Base-by-base conservation (phyloP, 805 yeast species). In the Ogataea neopini region DNA sequence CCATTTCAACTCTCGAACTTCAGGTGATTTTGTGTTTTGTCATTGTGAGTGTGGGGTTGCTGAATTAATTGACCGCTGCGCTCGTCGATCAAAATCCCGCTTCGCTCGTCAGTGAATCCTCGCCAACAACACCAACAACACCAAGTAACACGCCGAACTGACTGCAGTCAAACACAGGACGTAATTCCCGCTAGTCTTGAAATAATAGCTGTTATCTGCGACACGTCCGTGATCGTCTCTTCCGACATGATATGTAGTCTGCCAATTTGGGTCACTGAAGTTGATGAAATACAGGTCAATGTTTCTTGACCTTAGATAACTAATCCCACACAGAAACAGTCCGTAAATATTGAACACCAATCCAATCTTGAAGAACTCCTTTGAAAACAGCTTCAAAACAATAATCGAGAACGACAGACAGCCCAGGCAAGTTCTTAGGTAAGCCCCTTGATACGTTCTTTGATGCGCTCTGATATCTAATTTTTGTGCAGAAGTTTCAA, bases 391-490 rank as follows among this genome's bases (percentile, higher is more conserved):
- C 62, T 84, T 83, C 54, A 86, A 72, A 14, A 86, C 75, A 46
- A 86, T 66, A 26, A 86, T 68, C 3, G 87, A 60, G 57, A 88
- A 83, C 9, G 89, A 76, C 23, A 88, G 64, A 44, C 83, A 76
- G 17, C 87, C 84, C 25, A 88, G 67, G 17, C 91, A 85, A 0
- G 91, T 80, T 44, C 96, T 66, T 20, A 84, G 72, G 59, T 88
- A 87, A 1, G 95, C 91, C 0, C 95, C 96, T 60, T 87, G 94
- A 58, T 86, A 87, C 0, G 95, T 87, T 47, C 96, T 66, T 64
- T 87, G 94, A 56, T 84, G 85, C 0, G 92, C 94, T 56, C 84
- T 53, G 2, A 79, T 71, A 52, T 79, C 84, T 20, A 79, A 63
- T 54, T 74, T 73, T 45, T 70, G 70, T 4, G 63, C 66, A 32